Evolutionary conservation across 108 stramenopile genomes (phyloP), one percentile per base, ranked within the genome.

Genomic region (Mediolabrus comicus): DNA sequence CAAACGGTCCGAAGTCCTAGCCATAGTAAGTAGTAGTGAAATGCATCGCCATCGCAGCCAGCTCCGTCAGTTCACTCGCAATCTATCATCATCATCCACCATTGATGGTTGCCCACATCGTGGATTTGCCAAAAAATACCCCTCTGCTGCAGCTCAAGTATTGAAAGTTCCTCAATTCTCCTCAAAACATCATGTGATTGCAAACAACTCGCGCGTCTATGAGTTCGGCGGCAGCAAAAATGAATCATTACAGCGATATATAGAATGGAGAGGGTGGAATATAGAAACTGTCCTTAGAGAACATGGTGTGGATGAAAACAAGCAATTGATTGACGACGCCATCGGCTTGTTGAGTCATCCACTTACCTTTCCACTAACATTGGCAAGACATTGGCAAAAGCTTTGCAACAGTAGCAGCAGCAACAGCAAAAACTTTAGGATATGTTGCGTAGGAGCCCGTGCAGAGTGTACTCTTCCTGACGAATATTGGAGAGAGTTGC

Each of bases 401-500:
- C 53, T 68, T 34, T 27, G 10, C 3, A 51, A 38, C 4, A 27
- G 30, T 22, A 53, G 10, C 52, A 9, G 10, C 3, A 51, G 39
- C 4, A 27, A 36, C 27, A 53, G 10, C 52, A 9, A 35, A 62
- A 29, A 27, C 49, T 12, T 34, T 3, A 68, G 78, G 17, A 36
- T 74, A 52, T 87, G 87, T 38, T 96, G 95, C 65, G 78, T 96
- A 10, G 95, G 95, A 26, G 92, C 92, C 19, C 64, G 95, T 19
- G 88, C 95, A 11, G 95, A 96, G 72, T 87, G 91, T 19, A 89
- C 87, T 13, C 75, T 96, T 54, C 95, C 95, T 11, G 60, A 75
- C 36, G 71, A 83, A 11, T 92, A 84, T 63, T 96, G 95, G 95
- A 89, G 86, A 66, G 95, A 96, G 81, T 80, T 84, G 30, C 68